Evolutionary conservation across 768 basidiomycete genomes (phyloP).

Genomic region (Lactarius tabidus): DNA sequence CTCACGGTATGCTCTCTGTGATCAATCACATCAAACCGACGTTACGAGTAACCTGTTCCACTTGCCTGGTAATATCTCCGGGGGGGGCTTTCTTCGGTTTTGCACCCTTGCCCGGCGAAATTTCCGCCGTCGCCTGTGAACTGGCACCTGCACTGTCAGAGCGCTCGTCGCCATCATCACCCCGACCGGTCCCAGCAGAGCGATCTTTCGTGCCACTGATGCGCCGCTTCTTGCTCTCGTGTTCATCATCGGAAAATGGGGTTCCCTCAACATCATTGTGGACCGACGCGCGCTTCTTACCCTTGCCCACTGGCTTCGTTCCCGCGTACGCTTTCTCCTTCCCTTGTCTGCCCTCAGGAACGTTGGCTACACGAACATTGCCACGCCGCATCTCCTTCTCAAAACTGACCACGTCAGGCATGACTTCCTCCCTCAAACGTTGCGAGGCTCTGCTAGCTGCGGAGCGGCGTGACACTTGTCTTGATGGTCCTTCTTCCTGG

Average conservation of each 20-base stretch:
- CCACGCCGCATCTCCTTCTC: constrained; percentile 58
- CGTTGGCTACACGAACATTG: constrained; percentile 29
- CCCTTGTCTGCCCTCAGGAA: constrained; percentile 24
- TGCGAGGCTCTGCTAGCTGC: constrained; percentile 52
- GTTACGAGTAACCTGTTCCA: neutral
- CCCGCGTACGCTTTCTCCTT: constrained; percentile 25
- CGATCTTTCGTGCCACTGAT: constrained; percentile 25
- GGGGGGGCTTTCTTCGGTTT: constrained; percentile 12
- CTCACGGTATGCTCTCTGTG: constrained; percentile 35
- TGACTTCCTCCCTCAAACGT: constrained; percentile 49
- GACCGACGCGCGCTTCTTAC: constrained; percentile 31
- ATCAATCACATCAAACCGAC: neutral
- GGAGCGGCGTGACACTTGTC: constrained; percentile 38
- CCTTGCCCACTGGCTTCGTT: constrained; percentile 27
- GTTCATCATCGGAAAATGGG: constrained; percentile 15
- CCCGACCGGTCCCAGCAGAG: neutral
- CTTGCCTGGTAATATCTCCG: constrained; percentile 9
- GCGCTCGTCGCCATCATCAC: neutral
- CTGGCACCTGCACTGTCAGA: neutral
- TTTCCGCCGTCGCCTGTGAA: neutral
- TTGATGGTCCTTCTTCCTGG: constrained; percentile 14
- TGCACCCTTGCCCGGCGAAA: neutral
- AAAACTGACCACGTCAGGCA: constrained; percentile 72
- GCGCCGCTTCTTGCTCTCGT: constrained; percentile 20
- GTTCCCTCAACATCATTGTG: constrained; percentile 17